Evolutionary conservation across 305 asterid species (phyloP).

Genomic region (Plantago coronopus): DNA sequence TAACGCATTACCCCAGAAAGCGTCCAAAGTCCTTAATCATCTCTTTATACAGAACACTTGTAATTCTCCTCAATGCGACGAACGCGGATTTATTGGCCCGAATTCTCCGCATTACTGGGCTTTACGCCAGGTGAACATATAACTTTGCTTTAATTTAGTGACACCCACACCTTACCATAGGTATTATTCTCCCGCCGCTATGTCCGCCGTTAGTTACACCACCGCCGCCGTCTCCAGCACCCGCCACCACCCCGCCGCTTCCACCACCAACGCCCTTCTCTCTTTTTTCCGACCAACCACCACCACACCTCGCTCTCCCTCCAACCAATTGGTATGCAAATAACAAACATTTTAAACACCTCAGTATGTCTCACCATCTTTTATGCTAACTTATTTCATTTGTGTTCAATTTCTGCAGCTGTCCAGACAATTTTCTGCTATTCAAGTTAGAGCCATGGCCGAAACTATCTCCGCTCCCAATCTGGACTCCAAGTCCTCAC

Average conservation of each 20-base stretch:
- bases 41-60: too few relatives aligned
- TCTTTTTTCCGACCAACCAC: constrained; percentile 19
- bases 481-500: constrained; percentile 32
- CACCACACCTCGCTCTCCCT: constrained; percentile 3
- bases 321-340: constrained; percentile 34
- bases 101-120: too few relatives aligned
- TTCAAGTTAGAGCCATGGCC: constrained; percentile 68
- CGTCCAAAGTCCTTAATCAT: too few relatives aligned
- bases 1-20: too few relatives aligned
- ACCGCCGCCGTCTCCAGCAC: constrained; percentile 35
- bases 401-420: constrained; percentile 7
- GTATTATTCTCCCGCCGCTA: too few relatives aligned
- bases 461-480: constrained; percentile 44
- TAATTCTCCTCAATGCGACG: too few relatives aligned
- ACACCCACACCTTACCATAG: too few relatives aligned
- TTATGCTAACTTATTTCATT: neutral
- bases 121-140: too few relatives aligned
- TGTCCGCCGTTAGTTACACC: constrained; percentile 16
- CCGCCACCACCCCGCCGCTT: constrained; percentile 17
- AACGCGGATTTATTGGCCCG: too few relatives aligned
- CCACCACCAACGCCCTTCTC: constrained; percentile 5
- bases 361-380: too few relatives aligned
- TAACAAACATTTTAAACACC: too few relatives aligned
- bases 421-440: constrained; percentile 19
- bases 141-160: too few relatives aligned